Percentiles rank a stretch among this genome's conserved stretches.
Conservation (phyloP, 345 rosid genomes). For the Hibiscus syriacus region DNA sequence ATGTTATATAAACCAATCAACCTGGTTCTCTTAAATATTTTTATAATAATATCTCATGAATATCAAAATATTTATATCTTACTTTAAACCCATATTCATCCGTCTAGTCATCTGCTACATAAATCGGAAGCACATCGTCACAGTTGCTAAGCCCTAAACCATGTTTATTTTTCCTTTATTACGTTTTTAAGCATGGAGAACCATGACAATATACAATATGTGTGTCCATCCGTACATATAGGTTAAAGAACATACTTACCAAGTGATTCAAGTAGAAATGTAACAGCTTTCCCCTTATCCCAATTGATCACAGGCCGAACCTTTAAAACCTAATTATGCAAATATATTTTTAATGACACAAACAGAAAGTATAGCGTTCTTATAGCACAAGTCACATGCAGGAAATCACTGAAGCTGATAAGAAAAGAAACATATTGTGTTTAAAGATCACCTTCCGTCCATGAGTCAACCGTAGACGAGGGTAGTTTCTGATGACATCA, state of each 20-base stretch:
- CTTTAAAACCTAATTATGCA: slow-evolving; percentile 65
- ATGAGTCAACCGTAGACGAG: slow-evolving; percentile 51
- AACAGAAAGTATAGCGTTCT: background rate
- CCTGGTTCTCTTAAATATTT: background rate
- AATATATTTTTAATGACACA: background rate
- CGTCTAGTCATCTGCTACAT: slow-evolving; percentile 89
- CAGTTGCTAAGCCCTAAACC: slow-evolving; percentile 51
- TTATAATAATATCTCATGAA: background rate
- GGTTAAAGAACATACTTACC: slow-evolving; percentile 27
- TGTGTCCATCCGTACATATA: no score
- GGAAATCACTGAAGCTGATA: background rate
- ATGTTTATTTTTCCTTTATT: background rate
- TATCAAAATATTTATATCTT: background rate
- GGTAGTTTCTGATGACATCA: slow-evolving; percentile 42
- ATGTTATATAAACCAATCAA: slow-evolving; percentile 5
- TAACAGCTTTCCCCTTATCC: slow-evolving; percentile 96
- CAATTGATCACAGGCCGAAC: slow-evolving; percentile 83
- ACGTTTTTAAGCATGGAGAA: background rate
- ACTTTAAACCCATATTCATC: slow-evolving; percentile 98
- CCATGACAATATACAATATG: no score
- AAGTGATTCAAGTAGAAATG: slow-evolving; percentile 83
- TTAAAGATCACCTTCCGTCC: slow-evolving; percentile 60
- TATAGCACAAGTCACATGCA: background rate
- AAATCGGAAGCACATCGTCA: slow-evolving; percentile 84
- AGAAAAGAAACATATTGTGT: background rate